These are phyloP conservation scores for Pseudevernia furfuracea DNA, from an alignment of 495 filamentous ascomycete species.

Conservation along the genomic window DNA sequence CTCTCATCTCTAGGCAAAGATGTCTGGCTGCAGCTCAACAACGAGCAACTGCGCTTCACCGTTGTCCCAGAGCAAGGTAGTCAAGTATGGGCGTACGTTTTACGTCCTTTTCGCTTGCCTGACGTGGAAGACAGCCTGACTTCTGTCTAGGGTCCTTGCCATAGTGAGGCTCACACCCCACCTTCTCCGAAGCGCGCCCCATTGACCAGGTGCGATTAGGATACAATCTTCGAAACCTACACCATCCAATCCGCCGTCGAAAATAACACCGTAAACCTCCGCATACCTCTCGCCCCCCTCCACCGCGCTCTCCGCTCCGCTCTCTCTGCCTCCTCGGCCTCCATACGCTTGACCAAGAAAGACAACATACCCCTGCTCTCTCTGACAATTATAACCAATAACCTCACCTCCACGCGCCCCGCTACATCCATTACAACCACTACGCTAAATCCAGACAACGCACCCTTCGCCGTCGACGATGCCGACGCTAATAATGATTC, in stretches of 20 bases:
- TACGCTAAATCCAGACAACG: conserved; percentile 25
- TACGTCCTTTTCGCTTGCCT: neutral
- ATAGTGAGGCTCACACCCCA: conserved; percentile 18
- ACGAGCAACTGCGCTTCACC: conserved; percentile 83
- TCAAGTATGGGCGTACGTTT: conserved; percentile 90
- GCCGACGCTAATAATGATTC: conserved; percentile 28
- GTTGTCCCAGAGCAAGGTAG: conserved; percentile 80
- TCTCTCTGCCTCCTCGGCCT: conserved; percentile 62
- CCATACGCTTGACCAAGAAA: conserved; percentile 86
- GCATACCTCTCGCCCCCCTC: conserved; percentile 74
- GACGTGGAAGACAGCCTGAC: neutral
- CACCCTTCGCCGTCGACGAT: conserved; percentile 12
- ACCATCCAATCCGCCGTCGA: conserved; percentile 70
- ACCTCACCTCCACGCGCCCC: conserved; percentile 33
- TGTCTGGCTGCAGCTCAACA: conserved; percentile 86
- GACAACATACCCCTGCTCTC: conserved; percentile 75
- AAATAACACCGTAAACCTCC: conserved; percentile 87
- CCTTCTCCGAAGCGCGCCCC: neutral
- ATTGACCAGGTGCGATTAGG: conserved; percentile 35
- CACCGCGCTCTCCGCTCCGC: conserved; percentile 83
- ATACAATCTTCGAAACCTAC: conserved; percentile 82
- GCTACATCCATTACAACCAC: conserved; percentile 23
- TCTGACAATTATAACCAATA: conserved; percentile 70
- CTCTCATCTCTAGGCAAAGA: conserved; percentile 81
- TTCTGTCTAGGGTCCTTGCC: conserved; percentile 20